Evolutionary conservation across 441 rosid species (phyloP).

Genomic region (Lagerstroemia fauriei): DNA sequence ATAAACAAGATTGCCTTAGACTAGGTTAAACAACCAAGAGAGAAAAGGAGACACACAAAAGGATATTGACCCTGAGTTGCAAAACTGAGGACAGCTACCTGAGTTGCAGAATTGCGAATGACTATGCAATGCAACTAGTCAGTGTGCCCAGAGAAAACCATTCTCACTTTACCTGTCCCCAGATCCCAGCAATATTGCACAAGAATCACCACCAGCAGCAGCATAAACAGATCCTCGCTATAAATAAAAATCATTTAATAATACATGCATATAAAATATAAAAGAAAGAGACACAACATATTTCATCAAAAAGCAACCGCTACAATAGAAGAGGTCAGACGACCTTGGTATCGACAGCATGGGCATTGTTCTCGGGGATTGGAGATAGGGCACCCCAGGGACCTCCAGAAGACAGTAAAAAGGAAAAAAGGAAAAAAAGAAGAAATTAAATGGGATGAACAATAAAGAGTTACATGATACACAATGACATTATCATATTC

Average conservation of each 20-base stretch:
- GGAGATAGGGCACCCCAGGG: constrained; percentile 98
- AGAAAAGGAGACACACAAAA: neutral
- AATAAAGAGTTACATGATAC: neutral
- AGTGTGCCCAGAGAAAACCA: constrained; percentile 77
- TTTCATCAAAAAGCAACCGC: neutral
- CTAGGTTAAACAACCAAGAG: neutral
- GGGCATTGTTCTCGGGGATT: constrained; percentile 86
- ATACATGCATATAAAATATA: neutral
- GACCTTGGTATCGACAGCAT: constrained; percentile 80
- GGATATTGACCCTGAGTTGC: too few species aligned
- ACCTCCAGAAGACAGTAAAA: constrained; percentile 55
- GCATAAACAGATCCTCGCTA: constrained; percentile 78
- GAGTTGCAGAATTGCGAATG: constrained; percentile 68
- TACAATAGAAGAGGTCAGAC: neutral
- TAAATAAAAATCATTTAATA: constrained; percentile 22
- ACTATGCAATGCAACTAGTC: constrained; percentile 81
- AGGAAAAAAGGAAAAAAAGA: neutral
- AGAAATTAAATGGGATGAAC: neutral
- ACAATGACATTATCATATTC: neutral
- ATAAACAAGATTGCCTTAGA: neutral
- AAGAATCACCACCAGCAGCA: constrained; percentile 90
- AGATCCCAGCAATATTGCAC: constrained; percentile 91
- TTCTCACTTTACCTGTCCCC: constrained; percentile 76
- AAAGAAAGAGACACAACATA: neutral
- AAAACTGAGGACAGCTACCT: constrained; percentile 30